A percentile compares a stretch with the other conserved stretches of the same genome.
These are phyloP conservation scores for Nepenthes mirabilis DNA, from an alignment of 148 eudicot species.

Conservation along the genomic window DNA sequence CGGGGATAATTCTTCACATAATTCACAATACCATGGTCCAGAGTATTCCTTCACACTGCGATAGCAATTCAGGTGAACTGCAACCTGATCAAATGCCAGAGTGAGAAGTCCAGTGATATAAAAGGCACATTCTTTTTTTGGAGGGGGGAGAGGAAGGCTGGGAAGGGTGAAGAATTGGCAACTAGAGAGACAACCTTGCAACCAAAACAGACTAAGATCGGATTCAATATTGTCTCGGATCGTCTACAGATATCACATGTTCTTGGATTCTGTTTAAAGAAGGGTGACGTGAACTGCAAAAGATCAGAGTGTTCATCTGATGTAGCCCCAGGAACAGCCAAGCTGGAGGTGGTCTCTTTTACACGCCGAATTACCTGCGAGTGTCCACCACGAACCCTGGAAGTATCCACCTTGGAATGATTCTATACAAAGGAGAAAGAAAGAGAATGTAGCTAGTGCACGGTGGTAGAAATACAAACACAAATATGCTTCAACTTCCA, in stretches of 20 bases:
- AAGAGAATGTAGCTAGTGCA: background rate
- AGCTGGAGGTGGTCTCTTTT: constrained; percentile 46
- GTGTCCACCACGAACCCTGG: constrained; percentile 35
- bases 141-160: background rate
- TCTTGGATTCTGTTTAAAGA: constrained; percentile 40
- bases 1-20: constrained; percentile 55
- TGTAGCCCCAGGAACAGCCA: constrained; percentile 33
- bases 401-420: constrained; percentile 30
- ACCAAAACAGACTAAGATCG: constrained; percentile 63
- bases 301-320: constrained; percentile 42
- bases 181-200: constrained; percentile 64
- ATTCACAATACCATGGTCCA: constrained; percentile 95
- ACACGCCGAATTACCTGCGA: constrained; percentile 36
- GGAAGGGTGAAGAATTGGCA: background rate
- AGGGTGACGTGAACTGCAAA: constrained; percentile 26
- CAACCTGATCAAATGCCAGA: constrained; percentile 41
- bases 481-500: background rate
- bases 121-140: background rate
- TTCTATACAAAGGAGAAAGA: constrained; percentile 16
- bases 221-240: constrained; percentile 63
- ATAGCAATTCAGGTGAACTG: constrained; percentile 87
- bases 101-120: background rate
- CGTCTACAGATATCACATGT: constrained; percentile 83
- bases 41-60: constrained; percentile 62
- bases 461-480: background rate